phyloP scores from a whole-genome alignment of 805 yeast genomes.

The Yamadazyma akitaensis region DNA sequence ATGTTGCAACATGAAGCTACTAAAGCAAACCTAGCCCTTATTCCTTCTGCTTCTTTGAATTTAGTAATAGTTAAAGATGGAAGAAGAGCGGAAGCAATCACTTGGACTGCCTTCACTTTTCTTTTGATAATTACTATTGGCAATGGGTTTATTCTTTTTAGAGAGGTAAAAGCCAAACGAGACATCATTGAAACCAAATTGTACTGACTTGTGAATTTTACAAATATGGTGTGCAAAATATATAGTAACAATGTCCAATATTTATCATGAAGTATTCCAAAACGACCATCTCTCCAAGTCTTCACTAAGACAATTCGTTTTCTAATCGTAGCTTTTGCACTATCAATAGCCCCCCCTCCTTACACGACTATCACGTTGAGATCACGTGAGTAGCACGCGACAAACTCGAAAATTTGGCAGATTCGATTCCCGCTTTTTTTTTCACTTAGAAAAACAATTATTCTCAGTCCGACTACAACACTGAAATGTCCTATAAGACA shows the following conservation, averaged over 20 bases:
- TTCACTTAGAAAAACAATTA: conserved; percentile 6
- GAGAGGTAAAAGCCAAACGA: conserved; percentile 21
- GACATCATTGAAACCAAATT: not conserved
- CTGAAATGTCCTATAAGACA: conserved; percentile 41
- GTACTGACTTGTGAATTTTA: not conserved
- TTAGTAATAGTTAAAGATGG: conserved; percentile 46
- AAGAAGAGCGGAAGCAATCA: conserved; percentile 50
- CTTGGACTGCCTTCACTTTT: conserved; percentile 60
- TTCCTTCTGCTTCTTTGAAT: conserved; percentile 49
- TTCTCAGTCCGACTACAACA: not conserved
- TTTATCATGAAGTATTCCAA: no score
- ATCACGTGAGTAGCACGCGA: conserved; percentile 10
- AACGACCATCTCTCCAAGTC: no score
- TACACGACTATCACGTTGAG: conserved; percentile 10
- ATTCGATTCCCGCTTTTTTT: conserved; percentile 22
- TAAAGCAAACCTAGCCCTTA: conserved; percentile 39
- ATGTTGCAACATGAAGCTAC: conserved; percentile 62
- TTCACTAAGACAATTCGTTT: no score
- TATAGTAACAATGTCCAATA: no score
- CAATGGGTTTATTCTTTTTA: conserved; percentile 22
- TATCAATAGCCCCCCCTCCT: no score
- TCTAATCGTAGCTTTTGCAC: no score
- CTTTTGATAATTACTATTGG: conserved; percentile 39
- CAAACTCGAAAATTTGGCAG: conserved; percentile 11
- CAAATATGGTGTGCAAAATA: not conserved